Conservation (phyloP, 352 stramenopile species). For the Phytophthora idaei region DNA sequence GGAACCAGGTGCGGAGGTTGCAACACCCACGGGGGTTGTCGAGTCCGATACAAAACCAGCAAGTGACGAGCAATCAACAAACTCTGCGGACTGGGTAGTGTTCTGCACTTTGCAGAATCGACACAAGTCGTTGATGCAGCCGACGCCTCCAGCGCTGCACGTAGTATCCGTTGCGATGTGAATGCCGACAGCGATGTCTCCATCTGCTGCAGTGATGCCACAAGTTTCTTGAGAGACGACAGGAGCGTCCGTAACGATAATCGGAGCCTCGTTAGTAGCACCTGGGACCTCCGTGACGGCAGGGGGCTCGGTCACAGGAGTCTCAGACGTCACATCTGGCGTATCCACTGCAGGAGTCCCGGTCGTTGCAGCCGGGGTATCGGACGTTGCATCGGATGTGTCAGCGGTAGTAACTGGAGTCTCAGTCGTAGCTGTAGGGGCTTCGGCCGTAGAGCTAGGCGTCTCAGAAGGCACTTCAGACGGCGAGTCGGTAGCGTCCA, state of each 20-base stretch:
- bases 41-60: constrained; percentile 1
- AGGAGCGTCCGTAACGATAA: neutral
- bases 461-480: neutral
- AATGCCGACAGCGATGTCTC: constrained; percentile 38
- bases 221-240: constrained; percentile 7
- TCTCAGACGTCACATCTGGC: neutral
- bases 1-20: neutral
- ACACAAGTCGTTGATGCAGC: constrained; percentile 47
- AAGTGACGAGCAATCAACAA: constrained; percentile 24
- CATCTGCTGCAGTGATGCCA: constrained; percentile 13
- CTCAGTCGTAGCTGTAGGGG: neutral
- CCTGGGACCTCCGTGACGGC: constrained; percentile 2
- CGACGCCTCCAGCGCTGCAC: constrained; percentile 36
- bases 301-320: constrained; percentile 3
- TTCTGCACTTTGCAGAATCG: constrained; percentile 45
- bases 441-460: neutral
- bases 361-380: neutral
- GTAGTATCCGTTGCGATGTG: constrained; percentile 32
- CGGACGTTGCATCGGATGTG: neutral
- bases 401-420: neutral
- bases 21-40: neutral
- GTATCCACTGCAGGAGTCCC: neutral
- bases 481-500: neutral
- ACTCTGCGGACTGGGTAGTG: constrained; percentile 29
- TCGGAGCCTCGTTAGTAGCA: neutral